These are phyloP conservation scores for Musa beccarii DNA, from an alignment of 176 grass and related monocot genomes.

Conservation along the genomic window DNA sequence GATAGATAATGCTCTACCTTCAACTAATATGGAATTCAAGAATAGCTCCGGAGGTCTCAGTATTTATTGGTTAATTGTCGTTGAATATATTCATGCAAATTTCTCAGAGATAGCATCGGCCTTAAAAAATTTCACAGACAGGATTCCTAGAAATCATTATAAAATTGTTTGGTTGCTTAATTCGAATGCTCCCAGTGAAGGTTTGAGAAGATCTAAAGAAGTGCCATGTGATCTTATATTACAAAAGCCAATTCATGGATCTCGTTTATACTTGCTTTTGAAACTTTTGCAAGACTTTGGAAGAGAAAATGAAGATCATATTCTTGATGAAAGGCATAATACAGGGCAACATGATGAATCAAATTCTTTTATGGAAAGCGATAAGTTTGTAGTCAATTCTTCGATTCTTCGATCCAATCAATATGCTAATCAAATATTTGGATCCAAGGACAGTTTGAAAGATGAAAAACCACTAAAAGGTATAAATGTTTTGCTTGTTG, in stretches of 20 bases:
- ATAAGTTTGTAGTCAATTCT: background rate
- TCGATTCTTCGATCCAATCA: background rate
- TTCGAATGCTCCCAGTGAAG: conserved; percentile 25
- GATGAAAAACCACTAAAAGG: conserved; percentile 41
- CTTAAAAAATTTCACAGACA: conserved; percentile 10
- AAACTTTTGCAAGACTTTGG: conserved; percentile 29
- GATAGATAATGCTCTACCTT: background rate
- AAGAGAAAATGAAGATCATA: background rate
- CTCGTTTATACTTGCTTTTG: conserved; percentile 32
- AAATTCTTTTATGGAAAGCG: background rate
- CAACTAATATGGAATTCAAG: background rate
- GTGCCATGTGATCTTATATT: conserved; percentile 31
- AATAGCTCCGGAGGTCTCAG: background rate
- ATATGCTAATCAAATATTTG: too few relatives aligned
- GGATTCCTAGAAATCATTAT: conserved; percentile 27
- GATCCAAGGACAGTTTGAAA: background rate
- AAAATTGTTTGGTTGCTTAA: conserved; percentile 42
- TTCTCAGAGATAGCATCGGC: conserved; percentile 8
- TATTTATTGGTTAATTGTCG: conserved; percentile 31
- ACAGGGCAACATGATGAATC: background rate
- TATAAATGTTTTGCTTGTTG: conserved; percentile 46
- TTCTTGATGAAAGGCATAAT: too few relatives aligned
- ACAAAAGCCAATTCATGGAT: conserved; percentile 64
- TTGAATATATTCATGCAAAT: conserved; percentile 33
- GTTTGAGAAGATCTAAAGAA: conserved; percentile 25